Evolutionary conservation across 2,329 filamentous ascomycete species (phyloP).

Genomic region (Colletotrichum echinochloae): DNA sequence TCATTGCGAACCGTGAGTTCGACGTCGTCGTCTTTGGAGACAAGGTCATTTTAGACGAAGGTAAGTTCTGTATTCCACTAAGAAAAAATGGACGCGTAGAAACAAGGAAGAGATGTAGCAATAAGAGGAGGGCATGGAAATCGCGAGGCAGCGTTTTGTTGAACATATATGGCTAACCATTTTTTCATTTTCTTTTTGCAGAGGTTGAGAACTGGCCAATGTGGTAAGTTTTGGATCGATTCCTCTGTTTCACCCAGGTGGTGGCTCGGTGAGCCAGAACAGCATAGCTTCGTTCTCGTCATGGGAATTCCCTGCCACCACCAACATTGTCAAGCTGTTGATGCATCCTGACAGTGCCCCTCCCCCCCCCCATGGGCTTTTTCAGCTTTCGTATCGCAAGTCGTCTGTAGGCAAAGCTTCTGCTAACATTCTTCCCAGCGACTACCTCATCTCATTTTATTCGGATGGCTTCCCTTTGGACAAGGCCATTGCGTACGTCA

Average conservation of each 20-base stretch:
- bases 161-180: not conserved
- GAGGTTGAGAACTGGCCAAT: constrained; percentile 96
- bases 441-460: constrained; percentile 98
- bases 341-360: not conserved
- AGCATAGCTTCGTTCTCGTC: constrained; percentile 48
- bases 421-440: constrained; percentile 56
- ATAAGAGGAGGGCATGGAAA: not conserved
- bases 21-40: constrained; percentile 98
- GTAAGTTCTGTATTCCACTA: constrained; percentile 51
- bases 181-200: constrained; percentile 44
- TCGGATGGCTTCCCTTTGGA: constrained; percentile 97
- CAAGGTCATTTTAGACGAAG: constrained; percentile 97
- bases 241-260: constrained; percentile 11
- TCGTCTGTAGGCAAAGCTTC: not conserved
- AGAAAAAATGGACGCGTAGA: not conserved
- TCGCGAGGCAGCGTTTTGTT: not conserved
- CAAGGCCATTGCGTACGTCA: constrained; percentile 96
- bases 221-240: constrained; percentile 64
- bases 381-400: not conserved
- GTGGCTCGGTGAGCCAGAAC: constrained; percentile 50
- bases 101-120: no score
- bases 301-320: not conserved
- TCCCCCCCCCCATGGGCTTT: not conserved
- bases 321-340: not conserved
- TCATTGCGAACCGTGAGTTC: constrained; percentile 92